These are phyloP conservation scores for Tympanopsis confertula DNA, from an alignment of 2,329 filamentous ascomycete genomes.

Conservation along the genomic window DNA sequence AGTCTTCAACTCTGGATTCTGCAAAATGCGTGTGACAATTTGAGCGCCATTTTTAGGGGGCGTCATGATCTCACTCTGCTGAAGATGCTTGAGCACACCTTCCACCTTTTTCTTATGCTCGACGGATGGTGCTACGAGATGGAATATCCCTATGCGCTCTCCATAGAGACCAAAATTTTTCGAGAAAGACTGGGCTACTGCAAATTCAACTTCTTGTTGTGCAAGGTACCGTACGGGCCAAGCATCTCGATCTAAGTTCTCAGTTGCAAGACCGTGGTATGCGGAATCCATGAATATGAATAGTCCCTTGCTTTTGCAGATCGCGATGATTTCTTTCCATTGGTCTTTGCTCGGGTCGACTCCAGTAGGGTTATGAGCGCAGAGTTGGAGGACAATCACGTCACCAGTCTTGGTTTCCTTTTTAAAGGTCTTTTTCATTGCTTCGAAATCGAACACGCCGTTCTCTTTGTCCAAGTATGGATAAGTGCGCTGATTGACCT, in stretches of 20 bases:
- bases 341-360: conserved; percentile 1
- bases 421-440: conserved; percentile 6
- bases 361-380: neutral
- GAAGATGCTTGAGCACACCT: too few relatives aligned
- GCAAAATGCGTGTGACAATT: too few relatives aligned
- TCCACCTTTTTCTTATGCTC: too few relatives aligned
- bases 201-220: neutral
- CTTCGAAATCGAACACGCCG: conserved; percentile 1
- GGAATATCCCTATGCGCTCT: neutral
- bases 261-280: neutral
- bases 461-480: neutral
- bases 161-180: conserved; percentile 1
- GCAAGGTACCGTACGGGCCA: neutral
- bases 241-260: neutral
- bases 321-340: neutral
- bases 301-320: neutral
- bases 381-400: neutral
- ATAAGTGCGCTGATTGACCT: neutral
- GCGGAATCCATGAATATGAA: neutral
- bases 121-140: neutral
- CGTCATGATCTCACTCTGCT: too few relatives aligned
- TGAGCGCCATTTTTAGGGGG: too few relatives aligned
- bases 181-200: neutral
- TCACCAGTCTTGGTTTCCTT: neutral
- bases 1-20: too few relatives aligned